Evolutionary conservation across 441 rosid genomes (phyloP).

Genomic region (Jatropha podagrica): DNA sequence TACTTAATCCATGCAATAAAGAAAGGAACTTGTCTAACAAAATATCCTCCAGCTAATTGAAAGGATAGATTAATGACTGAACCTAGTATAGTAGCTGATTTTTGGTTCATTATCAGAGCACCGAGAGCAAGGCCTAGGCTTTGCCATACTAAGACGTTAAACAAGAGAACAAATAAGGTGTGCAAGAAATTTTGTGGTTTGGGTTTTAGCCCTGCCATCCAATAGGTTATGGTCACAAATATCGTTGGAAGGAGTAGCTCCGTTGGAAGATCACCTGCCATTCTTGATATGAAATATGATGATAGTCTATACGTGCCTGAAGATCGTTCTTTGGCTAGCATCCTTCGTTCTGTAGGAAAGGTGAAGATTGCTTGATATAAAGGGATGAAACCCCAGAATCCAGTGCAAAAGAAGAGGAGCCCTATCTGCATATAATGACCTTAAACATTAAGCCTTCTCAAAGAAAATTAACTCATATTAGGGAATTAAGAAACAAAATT

Average conservation of each 20-base stretch:
- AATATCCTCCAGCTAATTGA: conserved; percentile 46
- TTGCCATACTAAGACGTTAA: conserved; percentile 40
- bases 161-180: conserved; percentile 42
- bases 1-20: conserved; percentile 51
- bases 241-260: conserved; percentile 58
- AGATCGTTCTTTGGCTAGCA: conserved; percentile 82
- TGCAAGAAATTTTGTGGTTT: conserved; percentile 34
- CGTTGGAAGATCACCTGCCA: conserved; percentile 61
- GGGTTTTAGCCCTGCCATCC: conserved; percentile 73
- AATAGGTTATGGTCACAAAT: conserved; percentile 56
- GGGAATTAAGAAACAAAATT: no score
- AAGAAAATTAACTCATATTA: no score
- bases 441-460: no score
- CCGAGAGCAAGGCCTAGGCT: conserved; percentile 59
- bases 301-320: conserved; percentile 81
- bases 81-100: conserved; percentile 40
- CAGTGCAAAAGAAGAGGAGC: conserved; percentile 58
- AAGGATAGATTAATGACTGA: conserved; percentile 38
- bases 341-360: conserved; percentile 69
- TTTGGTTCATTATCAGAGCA: conserved; percentile 49
- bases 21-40: conserved; percentile 44
- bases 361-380: conserved; percentile 70
- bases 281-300: conserved; percentile 55
- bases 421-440: conserved; percentile 47
- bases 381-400: conserved; percentile 71